Evolutionary conservation across 106 monocot species (phyloP).

Genomic region (Chionographis japonica): DNA sequence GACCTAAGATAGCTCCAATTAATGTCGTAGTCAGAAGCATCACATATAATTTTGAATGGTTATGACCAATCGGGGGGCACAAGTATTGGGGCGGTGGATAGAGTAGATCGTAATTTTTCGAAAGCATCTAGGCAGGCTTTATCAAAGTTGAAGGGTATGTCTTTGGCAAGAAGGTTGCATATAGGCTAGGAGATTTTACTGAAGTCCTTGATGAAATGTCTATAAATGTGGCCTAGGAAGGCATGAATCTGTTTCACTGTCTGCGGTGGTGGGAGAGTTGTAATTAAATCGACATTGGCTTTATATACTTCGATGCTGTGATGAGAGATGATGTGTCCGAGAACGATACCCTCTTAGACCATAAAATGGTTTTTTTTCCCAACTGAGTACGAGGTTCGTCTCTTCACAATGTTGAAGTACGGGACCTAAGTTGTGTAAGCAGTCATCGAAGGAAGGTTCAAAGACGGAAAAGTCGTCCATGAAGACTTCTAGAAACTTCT

Average conservation of each 20-base stretch:
- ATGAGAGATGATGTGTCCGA: conserved; percentile 5
- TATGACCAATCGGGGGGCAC: no score
- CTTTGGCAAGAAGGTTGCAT: no score
- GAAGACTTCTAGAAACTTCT: background rate
- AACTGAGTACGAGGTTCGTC: background rate
- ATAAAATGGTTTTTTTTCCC: conserved; percentile 25
- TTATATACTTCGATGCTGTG: conserved; percentile 19
- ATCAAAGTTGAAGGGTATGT: no score
- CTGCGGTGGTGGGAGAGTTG: background rate
- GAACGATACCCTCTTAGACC: no score
- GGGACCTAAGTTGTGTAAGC: background rate
- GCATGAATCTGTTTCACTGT: background rate
- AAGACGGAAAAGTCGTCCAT: conserved; percentile 8
- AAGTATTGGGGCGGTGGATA: no score
- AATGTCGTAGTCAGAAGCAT: no score
- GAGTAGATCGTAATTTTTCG: no score
- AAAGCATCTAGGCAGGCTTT: no score
- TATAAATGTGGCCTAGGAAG: conserved; percentile 22
- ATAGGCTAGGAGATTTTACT: conserved; percentile 3
- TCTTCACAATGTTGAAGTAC: no score
- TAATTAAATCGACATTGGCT: conserved; percentile 14
- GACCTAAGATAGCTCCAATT: no score
- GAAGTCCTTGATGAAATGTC: conserved; percentile 5
- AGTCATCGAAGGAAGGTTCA: background rate
- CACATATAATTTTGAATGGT: no score